Percentiles rank a stretch among this genome's conserved stretches.
phyloP scores from a whole-genome alignment of 345 rosid species.

The Camelina sativa region DNA sequence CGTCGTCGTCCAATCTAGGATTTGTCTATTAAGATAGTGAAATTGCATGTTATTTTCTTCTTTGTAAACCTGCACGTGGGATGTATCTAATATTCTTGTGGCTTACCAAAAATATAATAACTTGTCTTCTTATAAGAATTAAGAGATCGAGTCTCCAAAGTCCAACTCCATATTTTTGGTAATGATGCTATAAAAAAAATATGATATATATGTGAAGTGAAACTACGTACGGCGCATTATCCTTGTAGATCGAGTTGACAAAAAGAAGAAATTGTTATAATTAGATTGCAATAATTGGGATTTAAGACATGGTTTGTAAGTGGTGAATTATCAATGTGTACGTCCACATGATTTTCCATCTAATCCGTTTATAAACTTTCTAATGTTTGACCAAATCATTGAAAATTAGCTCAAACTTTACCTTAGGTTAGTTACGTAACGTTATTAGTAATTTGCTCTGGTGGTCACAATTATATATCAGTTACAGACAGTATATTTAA shows the following conservation, averaged over 20 bases:
- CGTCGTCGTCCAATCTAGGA: neutral
- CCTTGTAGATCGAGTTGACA: conserved; percentile 23
- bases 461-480: too few relatives aligned
- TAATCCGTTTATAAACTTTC: neutral
- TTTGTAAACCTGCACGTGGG: too few relatives aligned
- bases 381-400: conserved; percentile 36
- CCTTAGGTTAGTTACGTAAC: neutral
- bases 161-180: neutral
- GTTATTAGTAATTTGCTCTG: too few relatives aligned
- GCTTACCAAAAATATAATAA: neutral
- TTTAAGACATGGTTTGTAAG: conserved; percentile 30
- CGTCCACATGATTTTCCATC: conserved; percentile 25
- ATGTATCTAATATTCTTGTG: too few relatives aligned
- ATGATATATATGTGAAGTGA: neutral
- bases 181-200: neutral
- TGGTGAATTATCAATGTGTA: conserved; percentile 25
- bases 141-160: neutral
- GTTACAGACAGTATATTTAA: too few relatives aligned
- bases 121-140: neutral
- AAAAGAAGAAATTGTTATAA: neutral
- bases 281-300: conserved; percentile 16
- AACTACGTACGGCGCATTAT: conserved; percentile 23
- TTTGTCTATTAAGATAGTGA: neutral
- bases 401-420: conserved; percentile 32
- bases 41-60: neutral